Evolutionary conservation across 78 protist genomes (phyloP), one percentile per base, ranked within the genome.

Genomic region (Dictyostelium intermedium): DNA sequence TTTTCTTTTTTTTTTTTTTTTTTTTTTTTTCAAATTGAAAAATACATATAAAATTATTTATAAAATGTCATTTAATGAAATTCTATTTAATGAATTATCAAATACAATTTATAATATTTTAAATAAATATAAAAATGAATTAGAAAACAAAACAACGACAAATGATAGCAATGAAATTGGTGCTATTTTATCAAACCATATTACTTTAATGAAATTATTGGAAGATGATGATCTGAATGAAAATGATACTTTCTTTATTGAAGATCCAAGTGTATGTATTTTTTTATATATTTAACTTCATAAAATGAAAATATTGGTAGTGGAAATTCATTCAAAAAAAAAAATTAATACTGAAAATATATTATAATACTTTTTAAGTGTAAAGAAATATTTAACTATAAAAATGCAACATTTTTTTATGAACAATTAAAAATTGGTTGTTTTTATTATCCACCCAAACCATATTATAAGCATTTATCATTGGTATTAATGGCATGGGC

Each of bases 401-500:
- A 69, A 18, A 84, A 30, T 32, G 43, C 76, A 16, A 14, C 34
- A 1, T 11, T 72, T 23, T 27, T 13, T 70, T 84, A 30, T n/a
- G 47, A 66, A 18, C 61, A 34, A 20, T 76, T 85, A 56, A 76
- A 41, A 16, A 50, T 27, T 43, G 41, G 53, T 37, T 47, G 3
- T 20, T 61, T 53, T 43, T 89, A 74, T 80, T 80, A 80, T 89
- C 93, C 93, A 32, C 76, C 83, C 9, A 89, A 89, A 69, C 93
- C 93, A 45, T 72, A 27, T 80, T 69, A 89, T 80, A 89, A 89
- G 80, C 93, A 89, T 89, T 63, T 89, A 41, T 60, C 82, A 30
- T 41, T 89, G 20, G 77, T 89, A 7, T 47, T 69, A 30, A 6
- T 35, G 9, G 4, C 87, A 9, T 89, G 93, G 93, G 53, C 32